phyloP scores from a whole-genome alignment of 1,284 basidiomycete genomes.

The Rhodotorula sp. region DNA sequence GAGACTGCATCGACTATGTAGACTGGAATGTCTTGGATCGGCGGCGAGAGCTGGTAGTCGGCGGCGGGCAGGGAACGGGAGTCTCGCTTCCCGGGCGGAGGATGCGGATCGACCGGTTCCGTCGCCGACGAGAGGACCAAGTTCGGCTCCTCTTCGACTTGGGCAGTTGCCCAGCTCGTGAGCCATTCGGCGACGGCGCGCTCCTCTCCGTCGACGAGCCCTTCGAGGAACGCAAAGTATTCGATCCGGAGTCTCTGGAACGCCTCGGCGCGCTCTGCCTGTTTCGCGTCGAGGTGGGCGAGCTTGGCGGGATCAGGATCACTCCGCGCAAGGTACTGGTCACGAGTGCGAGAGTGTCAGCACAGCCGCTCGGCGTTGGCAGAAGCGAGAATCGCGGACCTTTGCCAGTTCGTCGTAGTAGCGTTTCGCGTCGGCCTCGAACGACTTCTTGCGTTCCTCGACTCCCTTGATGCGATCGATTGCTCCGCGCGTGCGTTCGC shows the following conservation, averaged over 20 bases:
- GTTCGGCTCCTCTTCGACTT: neutral
- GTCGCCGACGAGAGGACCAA: constrained; percentile 1
- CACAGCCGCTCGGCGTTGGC: too few species aligned
- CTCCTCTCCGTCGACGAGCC: constrained; percentile 51
- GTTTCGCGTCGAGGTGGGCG: constrained; percentile 54
- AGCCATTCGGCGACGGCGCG: constrained; percentile 32
- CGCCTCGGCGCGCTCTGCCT: constrained; percentile 40
- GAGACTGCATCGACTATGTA: constrained; percentile 9
- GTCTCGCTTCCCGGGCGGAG: neutral
- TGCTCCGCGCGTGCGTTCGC: constrained; percentile 30
- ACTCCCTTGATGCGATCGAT: constrained; percentile 38
- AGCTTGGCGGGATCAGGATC: constrained; percentile 56
- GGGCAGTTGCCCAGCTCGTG: constrained; percentile 13
- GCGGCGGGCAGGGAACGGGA: neutral
- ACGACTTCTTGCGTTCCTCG: constrained; percentile 35
- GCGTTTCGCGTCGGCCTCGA: constrained; percentile 40
- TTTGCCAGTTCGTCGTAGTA: constrained; percentile 42
- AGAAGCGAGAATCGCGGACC: constrained; percentile 14
- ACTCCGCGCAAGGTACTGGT: constrained; percentile 38
- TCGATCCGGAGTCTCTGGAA: constrained; percentile 55
- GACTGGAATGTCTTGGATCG: constrained; percentile 1
- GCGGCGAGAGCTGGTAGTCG: neutral
- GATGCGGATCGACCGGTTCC: neutral
- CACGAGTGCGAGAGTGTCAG: neutral
- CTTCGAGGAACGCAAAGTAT: constrained; percentile 46